Conservation (phyloP, 345 rosid genomes). For the Salix arbutifolia region DNA sequence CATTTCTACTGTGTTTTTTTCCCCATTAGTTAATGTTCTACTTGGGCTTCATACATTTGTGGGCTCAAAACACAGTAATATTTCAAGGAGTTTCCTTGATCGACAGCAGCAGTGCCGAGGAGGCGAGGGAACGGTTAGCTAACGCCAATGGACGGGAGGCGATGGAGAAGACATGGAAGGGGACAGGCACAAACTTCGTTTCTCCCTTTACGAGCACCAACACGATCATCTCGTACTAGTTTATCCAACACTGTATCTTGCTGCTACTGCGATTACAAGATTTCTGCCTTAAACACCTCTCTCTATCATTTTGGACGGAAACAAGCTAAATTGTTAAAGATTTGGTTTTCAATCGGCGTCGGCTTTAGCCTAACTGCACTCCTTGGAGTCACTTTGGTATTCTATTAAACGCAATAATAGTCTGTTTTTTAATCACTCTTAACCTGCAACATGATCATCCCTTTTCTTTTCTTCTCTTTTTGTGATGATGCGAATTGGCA, state of each 20-base stretch:
- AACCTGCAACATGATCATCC: neutral
- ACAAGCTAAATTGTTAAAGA: conserved; percentile 37
- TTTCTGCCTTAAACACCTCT: conserved; percentile 38
- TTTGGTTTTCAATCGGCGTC: conserved; percentile 85
- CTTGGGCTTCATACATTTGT: too few relatives aligned
- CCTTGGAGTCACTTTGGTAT: conserved; percentile 41
- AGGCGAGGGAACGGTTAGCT: too few relatives aligned
- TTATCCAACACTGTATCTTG: conserved; percentile 23
- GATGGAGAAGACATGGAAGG: conserved; percentile 33
- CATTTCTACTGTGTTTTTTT: too few relatives aligned
- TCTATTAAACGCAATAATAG: neutral
- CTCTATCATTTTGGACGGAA: conserved; percentile 61
- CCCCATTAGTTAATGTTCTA: too few relatives aligned
- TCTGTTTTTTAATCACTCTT: neutral
- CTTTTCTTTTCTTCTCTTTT: neutral
- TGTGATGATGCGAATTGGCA: neutral
- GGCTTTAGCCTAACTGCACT: conserved; percentile 62
- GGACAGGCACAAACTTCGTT: conserved; percentile 2
- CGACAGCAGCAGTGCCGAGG: too few relatives aligned
- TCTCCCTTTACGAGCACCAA: conserved; percentile 10
- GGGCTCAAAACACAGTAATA: too few relatives aligned
- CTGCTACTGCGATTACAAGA: conserved; percentile 61
- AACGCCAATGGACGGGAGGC: conserved; percentile 21
- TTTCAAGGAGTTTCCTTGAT: too few relatives aligned
- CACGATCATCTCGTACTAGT: neutral